Conservation (phyloP, 2,329 filamentous ascomycete genomes). For the Scedosporium aurantiacum region DNA sequence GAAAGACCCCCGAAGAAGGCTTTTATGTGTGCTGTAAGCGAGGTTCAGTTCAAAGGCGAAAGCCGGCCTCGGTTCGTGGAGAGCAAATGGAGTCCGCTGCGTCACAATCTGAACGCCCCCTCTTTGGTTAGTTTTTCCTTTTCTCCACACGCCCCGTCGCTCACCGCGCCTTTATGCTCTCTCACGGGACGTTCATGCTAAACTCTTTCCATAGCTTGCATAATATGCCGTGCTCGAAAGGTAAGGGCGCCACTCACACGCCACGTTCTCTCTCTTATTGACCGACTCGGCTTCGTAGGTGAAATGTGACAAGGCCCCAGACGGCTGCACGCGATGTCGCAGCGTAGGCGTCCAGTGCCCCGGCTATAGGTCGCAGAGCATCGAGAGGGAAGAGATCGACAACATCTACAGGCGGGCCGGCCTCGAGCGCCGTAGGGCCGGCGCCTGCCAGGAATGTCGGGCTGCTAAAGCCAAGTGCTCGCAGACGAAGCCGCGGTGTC, state of each 20-base stretch:
- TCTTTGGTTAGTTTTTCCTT: neutral
- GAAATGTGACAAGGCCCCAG: constrained; percentile 14
- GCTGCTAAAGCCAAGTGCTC: constrained; percentile 17
- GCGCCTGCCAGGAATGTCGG: constrained; percentile 18
- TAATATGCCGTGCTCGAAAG: constrained; percentile 11
- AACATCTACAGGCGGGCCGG: constrained; percentile 17
- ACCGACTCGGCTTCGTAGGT: constrained; percentile 10
- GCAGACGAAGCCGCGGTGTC: constrained; percentile 16
- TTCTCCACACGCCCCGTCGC: constrained; percentile 6
- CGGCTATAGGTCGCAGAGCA: constrained; percentile 13
- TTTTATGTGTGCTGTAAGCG: no score
- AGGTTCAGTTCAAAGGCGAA: no score
- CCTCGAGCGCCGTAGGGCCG: constrained; percentile 17
- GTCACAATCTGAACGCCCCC: neutral
- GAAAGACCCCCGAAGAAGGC: no score
- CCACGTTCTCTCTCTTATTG: neutral
- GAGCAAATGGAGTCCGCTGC: neutral
- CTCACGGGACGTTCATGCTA: neutral
- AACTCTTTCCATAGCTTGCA: constrained; percentile 7
- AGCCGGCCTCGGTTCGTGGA: neutral
- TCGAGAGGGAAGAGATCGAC: constrained; percentile 14
- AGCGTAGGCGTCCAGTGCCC: constrained; percentile 17
- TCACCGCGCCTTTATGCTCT: neutral
- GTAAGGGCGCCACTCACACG: constrained; percentile 5
- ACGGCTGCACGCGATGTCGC: constrained; percentile 13